phyloP scores from a whole-genome alignment of 2,329 filamentous ascomycete species.

The Cercospora beticola region DNA sequence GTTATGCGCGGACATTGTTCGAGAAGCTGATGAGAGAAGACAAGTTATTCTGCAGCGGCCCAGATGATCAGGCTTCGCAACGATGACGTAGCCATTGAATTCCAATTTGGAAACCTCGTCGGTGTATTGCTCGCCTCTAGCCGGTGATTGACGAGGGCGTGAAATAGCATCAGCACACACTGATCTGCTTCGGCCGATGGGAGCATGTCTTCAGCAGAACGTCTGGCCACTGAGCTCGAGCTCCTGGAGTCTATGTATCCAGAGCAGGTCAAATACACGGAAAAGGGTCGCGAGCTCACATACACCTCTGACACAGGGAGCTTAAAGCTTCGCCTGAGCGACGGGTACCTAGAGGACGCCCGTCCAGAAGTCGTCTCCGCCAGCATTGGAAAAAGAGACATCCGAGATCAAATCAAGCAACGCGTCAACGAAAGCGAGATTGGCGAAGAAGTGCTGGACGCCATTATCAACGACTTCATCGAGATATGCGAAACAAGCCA shows the following conservation, averaged over 20 bases:
- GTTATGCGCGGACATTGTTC: conserved; percentile 75
- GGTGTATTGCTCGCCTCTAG: neutral
- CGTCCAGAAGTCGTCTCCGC: conserved; percentile 44
- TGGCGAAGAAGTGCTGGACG: conserved; percentile 47
- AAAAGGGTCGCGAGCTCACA: conserved; percentile 41
- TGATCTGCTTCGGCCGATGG: neutral
- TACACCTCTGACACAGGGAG: conserved; percentile 32
- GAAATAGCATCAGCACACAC: neutral
- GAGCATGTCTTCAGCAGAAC: conserved; percentile 14
- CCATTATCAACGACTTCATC: conserved; percentile 43
- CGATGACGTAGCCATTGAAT: conserved; percentile 5
- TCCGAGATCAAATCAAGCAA: conserved; percentile 38
- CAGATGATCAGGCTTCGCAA: conserved; percentile 2
- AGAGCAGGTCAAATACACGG: conserved; percentile 39
- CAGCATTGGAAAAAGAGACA: conserved; percentile 38
- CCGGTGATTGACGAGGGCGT: neutral
- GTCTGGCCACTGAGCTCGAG: conserved; percentile 41
- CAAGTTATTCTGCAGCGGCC: conserved; percentile 52
- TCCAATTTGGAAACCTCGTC: neutral
- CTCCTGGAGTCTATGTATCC: conserved; percentile 50
- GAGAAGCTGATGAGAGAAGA: conserved; percentile 70
- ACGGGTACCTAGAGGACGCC: conserved; percentile 40
- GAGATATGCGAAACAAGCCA: conserved; percentile 29
- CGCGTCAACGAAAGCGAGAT: conserved; percentile 31
- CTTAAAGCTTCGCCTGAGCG: conserved; percentile 43